Base-by-base conservation (phyloP, 805 yeast species). In the Kodamaea kakaduensis region DNA sequence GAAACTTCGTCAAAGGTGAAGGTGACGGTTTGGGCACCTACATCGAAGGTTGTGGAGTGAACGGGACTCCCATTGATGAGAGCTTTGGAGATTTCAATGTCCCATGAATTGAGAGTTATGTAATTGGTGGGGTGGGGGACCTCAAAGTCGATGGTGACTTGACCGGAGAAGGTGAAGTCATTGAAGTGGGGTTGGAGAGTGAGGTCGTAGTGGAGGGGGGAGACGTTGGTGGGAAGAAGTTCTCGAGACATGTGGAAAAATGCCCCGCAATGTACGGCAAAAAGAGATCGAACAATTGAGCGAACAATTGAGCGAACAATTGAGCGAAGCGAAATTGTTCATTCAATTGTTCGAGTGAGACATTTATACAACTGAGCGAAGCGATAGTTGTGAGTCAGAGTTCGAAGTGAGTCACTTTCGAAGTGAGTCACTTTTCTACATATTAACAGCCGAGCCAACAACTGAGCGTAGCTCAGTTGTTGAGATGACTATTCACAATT, bases 21-120 rank as follows among this genome's bases (percentile, higher is more conserved):
- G n/a, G 67, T 57, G 25, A 58, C 59, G 19, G 67, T 57, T 38
- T 65, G 67, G 31, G 55, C 50, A 3, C 71, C 73, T 12, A 59
- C 59, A 32, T 60, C 60, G 36, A 50, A 58, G 18, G 48, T 31
- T 42, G 58, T 51, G 13, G 45, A 44, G 6, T 35, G 37, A 17
- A 52, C 50, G 14, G 35, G 40, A 13, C 34, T 32, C 36, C 55
- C 62, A 39, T 63, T 51, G 43, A 66, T 47, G 30, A 50, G 54
- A 10, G 77, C 81, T 19, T 65, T 54, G 42, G 72, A 71, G 46
- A 82, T 66, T 7, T 77, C 82, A 41, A 84, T 70, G 31, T 86
- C 95, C 17, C 78, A 48, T 15, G 77, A 54, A 64, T 86, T 84
- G 50, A 86, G 62, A 16, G 71, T 63, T 37, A 81, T 66, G 17